Evolutionary conservation across 129 eudicot genomes (phyloP).

Genomic region (Centrapalus pauciflorus): DNA sequence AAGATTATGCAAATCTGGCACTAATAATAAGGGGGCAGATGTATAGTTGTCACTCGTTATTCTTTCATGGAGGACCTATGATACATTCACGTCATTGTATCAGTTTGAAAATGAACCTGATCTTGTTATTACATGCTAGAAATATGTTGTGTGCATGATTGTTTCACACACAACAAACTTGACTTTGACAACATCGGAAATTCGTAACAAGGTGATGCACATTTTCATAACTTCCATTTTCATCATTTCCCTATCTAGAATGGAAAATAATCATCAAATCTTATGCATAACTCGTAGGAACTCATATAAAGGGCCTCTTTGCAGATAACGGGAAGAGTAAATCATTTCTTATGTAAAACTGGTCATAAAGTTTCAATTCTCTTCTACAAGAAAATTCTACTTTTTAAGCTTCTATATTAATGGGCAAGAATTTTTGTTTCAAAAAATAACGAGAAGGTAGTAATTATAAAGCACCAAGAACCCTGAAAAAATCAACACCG

Average conservation of each 20-base stretch:
- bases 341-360: background rate
- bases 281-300: background rate
- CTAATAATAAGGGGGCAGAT: background rate
- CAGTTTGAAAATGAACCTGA: no score
- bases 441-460: no score
- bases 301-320: slow-evolving; percentile 34
- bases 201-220: background rate
- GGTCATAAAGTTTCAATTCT: background rate
- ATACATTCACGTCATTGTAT: background rate
- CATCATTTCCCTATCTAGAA: background rate
- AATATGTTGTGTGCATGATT: background rate
- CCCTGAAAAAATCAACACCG: no score
- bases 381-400: background rate
- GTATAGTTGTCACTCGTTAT: background rate
- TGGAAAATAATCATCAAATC: background rate
- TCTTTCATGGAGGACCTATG: background rate
- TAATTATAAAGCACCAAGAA: no score
- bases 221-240: background rate
- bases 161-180: background rate
- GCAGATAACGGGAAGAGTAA: slow-evolving; percentile 44
- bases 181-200: background rate
- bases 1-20: background rate
- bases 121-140: background rate
- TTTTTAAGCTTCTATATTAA: background rate
- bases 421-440: no score